A percentile compares a stretch with the other conserved stretches of the same genome.
These are phyloP conservation scores for Calonectria ilicicola DNA, from an alignment of 2,329 filamentous ascomycete species.

Conservation along the genomic window DNA sequence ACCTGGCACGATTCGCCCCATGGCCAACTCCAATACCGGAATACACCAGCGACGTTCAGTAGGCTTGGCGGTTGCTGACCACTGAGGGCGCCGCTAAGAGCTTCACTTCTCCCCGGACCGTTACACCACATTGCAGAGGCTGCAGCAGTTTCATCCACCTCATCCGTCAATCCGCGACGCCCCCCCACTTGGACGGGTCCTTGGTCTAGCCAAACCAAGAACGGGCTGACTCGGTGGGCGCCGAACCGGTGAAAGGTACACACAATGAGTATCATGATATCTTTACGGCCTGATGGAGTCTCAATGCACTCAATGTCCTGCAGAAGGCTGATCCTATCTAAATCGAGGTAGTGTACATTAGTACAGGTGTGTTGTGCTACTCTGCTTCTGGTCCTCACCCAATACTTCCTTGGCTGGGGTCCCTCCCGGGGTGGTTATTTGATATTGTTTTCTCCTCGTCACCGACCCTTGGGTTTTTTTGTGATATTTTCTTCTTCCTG, in stretches of 20 bases:
- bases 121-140: constrained; percentile 16
- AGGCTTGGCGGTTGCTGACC: constrained; percentile 6
- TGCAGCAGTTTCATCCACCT: constrained; percentile 25
- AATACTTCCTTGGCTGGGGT: background rate
- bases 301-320: constrained; percentile 41
- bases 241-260: constrained; percentile 14
- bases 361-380: background rate
- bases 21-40: constrained; percentile 9
- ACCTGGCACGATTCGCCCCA: constrained; percentile 7
- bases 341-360: constrained; percentile 1
- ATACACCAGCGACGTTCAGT: background rate
- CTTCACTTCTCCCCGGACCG: constrained; percentile 8
- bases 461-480: background rate
- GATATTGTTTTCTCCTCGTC: constrained; percentile 10
- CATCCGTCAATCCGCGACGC: constrained; percentile 14
- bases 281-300: constrained; percentile 6
- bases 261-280: constrained; percentile 16
- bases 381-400: background rate
- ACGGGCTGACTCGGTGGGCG: background rate
- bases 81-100: constrained; percentile 22
- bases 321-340: constrained; percentile 25
- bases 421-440: background rate
- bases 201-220: constrained; percentile 19
- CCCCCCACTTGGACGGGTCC: constrained; percentile 20
- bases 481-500: background rate